Percentiles rank a stretch among this genome's conserved stretches.
Conservation (phyloP, 371 early-diverging fungal genomes). For the Mucor irregularis region DNA sequence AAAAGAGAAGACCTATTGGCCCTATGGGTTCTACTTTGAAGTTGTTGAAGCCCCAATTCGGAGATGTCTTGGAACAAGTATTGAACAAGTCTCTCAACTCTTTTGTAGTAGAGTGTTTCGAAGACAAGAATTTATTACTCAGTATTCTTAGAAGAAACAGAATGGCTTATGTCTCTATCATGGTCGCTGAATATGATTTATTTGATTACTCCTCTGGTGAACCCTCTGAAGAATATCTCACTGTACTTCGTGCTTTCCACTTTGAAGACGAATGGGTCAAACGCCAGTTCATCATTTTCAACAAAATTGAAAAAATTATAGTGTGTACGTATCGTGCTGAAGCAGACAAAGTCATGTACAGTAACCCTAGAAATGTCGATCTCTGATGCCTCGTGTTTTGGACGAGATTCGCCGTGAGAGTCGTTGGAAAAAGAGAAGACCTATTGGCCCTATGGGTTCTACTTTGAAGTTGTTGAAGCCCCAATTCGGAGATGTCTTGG, state of each 20-base stretch:
- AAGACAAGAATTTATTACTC: conserved; percentile 61
- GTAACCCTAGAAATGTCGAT: conserved; percentile 77
- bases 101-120: conserved; percentile 74
- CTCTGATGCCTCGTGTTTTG: conserved; percentile 76
- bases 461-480: conserved; percentile 64
- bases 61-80: conserved; percentile 68
- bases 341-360: conserved; percentile 76
- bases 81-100: conserved; percentile 69
- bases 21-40: conserved; percentile 80
- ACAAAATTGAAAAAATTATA: conserved; percentile 76
- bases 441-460: conserved; percentile 87
- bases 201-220: conserved; percentile 77
- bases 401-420: conserved; percentile 55
- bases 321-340: conserved; percentile 69
- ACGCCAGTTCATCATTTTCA: conserved; percentile 73
- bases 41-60: conserved; percentile 66
- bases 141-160: conserved; percentile 49
- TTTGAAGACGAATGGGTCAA: conserved; percentile 76
- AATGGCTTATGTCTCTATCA: conserved; percentile 55
- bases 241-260: conserved; percentile 66
- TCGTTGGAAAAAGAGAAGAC: conserved; percentile 60
- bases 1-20: conserved; percentile 71
- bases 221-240: conserved; percentile 63
- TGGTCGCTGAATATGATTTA: conserved; percentile 61
- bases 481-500: conserved; percentile 68